Conservation (phyloP, 176 grass and related monocot genomes). For the Dendrocalamus sinicus region DNA sequence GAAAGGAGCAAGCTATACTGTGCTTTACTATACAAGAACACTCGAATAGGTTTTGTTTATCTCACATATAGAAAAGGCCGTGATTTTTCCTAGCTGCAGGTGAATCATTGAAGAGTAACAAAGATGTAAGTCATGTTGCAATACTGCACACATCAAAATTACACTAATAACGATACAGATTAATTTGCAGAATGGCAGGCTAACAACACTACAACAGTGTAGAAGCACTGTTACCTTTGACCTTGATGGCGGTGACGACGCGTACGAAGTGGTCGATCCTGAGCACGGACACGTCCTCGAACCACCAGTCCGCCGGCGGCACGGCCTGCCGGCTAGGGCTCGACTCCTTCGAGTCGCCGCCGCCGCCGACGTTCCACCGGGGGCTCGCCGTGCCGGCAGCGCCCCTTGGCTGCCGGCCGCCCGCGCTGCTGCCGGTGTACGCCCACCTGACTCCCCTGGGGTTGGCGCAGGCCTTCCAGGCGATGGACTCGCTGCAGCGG, state of each 20-base stretch:
- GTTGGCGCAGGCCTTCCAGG: constrained; percentile 97
- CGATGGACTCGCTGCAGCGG: constrained; percentile 95
- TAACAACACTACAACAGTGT: neutral
- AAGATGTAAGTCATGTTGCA: neutral
- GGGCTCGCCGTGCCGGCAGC: constrained; percentile 50
- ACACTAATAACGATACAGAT: neutral
- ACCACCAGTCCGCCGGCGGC: constrained; percentile 93
- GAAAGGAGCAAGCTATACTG: neutral
- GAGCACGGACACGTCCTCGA: constrained; percentile 89
- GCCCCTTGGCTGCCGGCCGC: constrained; percentile 23
- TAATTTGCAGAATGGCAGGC: neutral
- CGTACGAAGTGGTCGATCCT: constrained; percentile 92
- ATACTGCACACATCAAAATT: neutral
- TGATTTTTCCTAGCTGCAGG: neutral
- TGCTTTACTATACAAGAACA: constrained; percentile 24
- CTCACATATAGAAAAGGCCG: neutral
- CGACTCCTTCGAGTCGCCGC: constrained; percentile 74
- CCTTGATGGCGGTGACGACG: constrained; percentile 92
- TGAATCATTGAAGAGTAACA: neutral
- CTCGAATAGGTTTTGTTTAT: neutral
- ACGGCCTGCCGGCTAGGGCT: constrained; percentile 70
- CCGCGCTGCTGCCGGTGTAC: constrained; percentile 57
- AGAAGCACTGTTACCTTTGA: constrained; percentile 62
- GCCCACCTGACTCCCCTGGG: constrained; percentile 86
- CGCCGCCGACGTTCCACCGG: constrained; percentile 60